Percentiles rank a stretch among this genome's conserved stretches.
These are phyloP conservation scores for Entomortierella parvispora DNA, from an alignment of 192 early-diverging fungal genomes.

Conservation along the genomic window DNA sequence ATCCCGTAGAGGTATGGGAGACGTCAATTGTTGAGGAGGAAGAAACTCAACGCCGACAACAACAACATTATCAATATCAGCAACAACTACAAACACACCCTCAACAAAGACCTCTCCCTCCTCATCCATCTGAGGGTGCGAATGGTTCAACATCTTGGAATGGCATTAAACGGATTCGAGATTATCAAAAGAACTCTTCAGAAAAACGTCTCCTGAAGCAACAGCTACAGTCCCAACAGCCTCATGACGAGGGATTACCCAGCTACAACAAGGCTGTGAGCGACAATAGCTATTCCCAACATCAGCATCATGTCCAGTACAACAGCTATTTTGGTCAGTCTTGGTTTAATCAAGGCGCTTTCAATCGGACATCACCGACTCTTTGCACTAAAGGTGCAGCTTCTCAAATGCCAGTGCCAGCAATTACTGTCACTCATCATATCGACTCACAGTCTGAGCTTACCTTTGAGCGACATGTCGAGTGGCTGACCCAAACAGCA, in stretches of 20 bases:
- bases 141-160: too few species aligned
- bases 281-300: background rate
- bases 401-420: conserved; percentile 1
- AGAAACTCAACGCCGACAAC: background rate
- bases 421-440: conserved; percentile 33
- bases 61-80: background rate
- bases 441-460: conserved; percentile 42
- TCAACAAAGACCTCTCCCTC: conserved; percentile 6
- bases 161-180: conserved; percentile 22
- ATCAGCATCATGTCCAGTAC: background rate
- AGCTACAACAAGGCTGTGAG: background rate
- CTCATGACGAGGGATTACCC: background rate
- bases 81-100: background rate
- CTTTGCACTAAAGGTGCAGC: background rate
- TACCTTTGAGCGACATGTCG: conserved; percentile 47
- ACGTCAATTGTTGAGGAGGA: conserved; percentile 26
- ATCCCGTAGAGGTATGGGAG: conserved; percentile 18
- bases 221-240: background rate
- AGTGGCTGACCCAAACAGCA: conserved; percentile 50
- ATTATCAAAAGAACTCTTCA: conserved; percentile 4
- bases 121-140: background rate
- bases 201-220: conserved; percentile 7
- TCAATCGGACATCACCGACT: background rate
- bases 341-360: conserved; percentile 13
- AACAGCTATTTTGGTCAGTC: conserved; percentile 22